Evolutionary conservation across 2,329 filamentous ascomycete species (phyloP).

Genomic region (Neonectria punicea): DNA sequence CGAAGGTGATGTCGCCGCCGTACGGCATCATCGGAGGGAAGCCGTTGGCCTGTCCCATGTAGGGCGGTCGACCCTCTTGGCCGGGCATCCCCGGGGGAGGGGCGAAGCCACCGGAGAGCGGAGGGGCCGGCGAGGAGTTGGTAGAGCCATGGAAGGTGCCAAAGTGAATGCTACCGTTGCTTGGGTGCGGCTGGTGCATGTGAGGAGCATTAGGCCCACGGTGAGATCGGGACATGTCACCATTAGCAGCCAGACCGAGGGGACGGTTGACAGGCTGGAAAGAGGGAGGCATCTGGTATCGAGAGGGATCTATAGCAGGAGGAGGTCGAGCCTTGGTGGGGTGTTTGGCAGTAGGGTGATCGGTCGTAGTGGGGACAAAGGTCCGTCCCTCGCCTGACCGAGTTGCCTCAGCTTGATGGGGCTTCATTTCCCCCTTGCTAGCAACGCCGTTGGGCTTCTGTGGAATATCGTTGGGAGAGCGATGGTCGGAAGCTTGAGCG

Average conservation of each 20-base stretch:
- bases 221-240: slow-evolving; percentile 46
- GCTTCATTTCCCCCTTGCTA: slow-evolving; percentile 28
- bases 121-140: slow-evolving; percentile 66
- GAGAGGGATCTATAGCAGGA: slow-evolving; percentile 46
- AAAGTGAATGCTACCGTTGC: slow-evolving; percentile 67
- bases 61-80: slow-evolving; percentile 48
- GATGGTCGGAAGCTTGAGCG: slow-evolving; percentile 22
- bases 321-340: slow-evolving; percentile 43
- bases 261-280: slow-evolving; percentile 52
- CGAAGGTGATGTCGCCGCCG: slow-evolving; percentile 49
- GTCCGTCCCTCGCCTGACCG: slow-evolving; percentile 1
- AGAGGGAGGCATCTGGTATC: slow-evolving; percentile 57
- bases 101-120: slow-evolving; percentile 58
- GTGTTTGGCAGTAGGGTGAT: slow-evolving; percentile 28
- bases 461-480: slow-evolving; percentile 8
- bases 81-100: slow-evolving; percentile 59
- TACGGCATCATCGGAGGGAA: slow-evolving; percentile 53
- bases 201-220: slow-evolving; percentile 49
- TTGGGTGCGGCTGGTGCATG: slow-evolving; percentile 64
- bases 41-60: slow-evolving; percentile 48
- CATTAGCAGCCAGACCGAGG: slow-evolving; percentile 45
- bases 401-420: slow-evolving; percentile 30
- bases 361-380: slow-evolving; percentile 23
- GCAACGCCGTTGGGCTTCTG: slow-evolving; percentile 33
- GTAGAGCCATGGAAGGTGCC: slow-evolving; percentile 65